Percentiles rank a stretch among this genome's conserved stretches.
Evolutionary conservation across 2,329 filamentous ascomycete genomes (phyloP).

Genomic region (Lizonia empirigonia): DNA sequence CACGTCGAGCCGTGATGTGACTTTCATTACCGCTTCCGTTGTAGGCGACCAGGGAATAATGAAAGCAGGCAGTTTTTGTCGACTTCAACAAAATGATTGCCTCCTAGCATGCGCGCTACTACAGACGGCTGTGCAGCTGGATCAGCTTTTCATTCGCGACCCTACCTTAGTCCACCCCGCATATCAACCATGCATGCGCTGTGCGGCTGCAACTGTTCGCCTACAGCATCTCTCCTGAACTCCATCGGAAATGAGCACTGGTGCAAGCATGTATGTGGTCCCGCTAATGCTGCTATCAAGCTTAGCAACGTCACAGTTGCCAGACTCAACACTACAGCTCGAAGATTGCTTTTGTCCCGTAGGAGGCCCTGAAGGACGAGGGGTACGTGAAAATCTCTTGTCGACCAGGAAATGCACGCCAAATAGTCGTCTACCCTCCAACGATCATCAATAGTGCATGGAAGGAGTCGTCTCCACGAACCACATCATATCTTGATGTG

Average conservation of each 20-base stretch:
- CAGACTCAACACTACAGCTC: neutral
- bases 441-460: neutral
- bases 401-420: no score
- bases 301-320: constrained; percentile 18
- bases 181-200: neutral
- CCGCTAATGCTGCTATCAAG: neutral
- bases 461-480: constrained; percentile 7
- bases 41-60: neutral
- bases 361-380: neutral
- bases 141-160: neutral
- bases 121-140: constrained; percentile 17
- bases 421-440: constrained; percentile 3
- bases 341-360: no score
- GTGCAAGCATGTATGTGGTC: constrained; percentile 24
- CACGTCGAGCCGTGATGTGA: constrained; percentile 18
- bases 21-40: neutral
- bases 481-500: constrained; percentile 29
- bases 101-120: constrained; percentile 4
- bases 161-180: neutral
- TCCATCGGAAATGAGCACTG: constrained; percentile 34
- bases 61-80: constrained; percentile 11
- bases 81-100: constrained; percentile 9
- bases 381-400: neutral
- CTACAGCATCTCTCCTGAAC: neutral
- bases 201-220: neutral